Evolutionary conservation across 176 grass and related monocot species (phyloP).

Genomic region (bread wheat (Triticum aestivum)): DNA sequence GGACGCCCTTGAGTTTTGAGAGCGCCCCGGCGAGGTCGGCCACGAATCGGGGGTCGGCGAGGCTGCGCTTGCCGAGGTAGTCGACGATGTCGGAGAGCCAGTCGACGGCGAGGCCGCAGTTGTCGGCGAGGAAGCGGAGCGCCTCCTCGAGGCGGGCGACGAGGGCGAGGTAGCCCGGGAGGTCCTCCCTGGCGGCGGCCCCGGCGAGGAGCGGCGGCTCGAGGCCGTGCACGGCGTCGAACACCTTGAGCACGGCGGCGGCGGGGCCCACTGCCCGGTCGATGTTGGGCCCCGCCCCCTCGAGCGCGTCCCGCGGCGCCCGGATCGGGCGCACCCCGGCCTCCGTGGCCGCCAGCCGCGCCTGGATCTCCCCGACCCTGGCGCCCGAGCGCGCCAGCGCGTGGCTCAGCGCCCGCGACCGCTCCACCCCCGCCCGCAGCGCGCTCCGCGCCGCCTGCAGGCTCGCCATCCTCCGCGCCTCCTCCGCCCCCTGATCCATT

Average conservation of each 20-base stretch:
- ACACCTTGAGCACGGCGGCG: slow-evolving; percentile 87
- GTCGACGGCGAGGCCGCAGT: slow-evolving; percentile 72
- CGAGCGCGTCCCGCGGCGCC: slow-evolving; percentile 47
- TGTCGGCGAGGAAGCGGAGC: slow-evolving; percentile 68
- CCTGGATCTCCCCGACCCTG: slow-evolving; percentile 52
- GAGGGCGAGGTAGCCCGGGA: slow-evolving; percentile 59
- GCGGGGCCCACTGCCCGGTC: slow-evolving; percentile 79
- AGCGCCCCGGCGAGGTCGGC: slow-evolving; percentile 37
- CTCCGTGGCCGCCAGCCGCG: slow-evolving; percentile 44
- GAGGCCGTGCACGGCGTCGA: slow-evolving; percentile 91
- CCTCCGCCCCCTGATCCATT: neutral
- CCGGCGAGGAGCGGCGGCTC: slow-evolving; percentile 62
- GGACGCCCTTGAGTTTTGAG: slow-evolving; percentile 6
- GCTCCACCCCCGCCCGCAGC: slow-evolving; percentile 44
- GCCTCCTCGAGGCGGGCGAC: slow-evolving; percentile 80
- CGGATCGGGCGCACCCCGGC: slow-evolving; percentile 75
- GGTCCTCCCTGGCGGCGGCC: slow-evolving; percentile 25
- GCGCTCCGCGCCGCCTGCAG: slow-evolving; percentile 49
- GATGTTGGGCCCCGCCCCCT: slow-evolving; percentile 47
- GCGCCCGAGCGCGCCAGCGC: slow-evolving; percentile 34
- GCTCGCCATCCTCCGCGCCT: slow-evolving; percentile 11
- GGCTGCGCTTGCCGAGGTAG: slow-evolving; percentile 52
- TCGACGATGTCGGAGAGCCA: slow-evolving; percentile 77
- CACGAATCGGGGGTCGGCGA: slow-evolving; percentile 68
- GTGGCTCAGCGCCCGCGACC: slow-evolving; percentile 36